phyloP scores from a whole-genome alignment of 1,284 basidiomycete genomes.

The Phellinidium pouzarii region DNA sequence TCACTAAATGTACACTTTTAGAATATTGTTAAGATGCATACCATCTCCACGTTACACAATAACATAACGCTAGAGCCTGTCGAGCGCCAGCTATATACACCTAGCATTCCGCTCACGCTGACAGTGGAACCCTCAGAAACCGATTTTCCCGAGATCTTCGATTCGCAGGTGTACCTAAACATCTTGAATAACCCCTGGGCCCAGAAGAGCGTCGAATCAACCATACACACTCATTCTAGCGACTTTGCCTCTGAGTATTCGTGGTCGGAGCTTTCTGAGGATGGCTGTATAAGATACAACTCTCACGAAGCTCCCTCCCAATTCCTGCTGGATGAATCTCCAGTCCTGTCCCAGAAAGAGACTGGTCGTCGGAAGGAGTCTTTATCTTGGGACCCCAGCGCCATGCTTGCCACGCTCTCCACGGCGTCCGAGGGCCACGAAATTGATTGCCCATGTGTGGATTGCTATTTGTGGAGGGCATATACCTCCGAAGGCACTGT shows the following conservation, averaged over 20 bases:
- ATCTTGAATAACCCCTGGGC: not conserved
- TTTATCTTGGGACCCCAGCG: not conserved
- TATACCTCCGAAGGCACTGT: not conserved
- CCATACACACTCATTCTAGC: not conserved
- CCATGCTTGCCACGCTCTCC: not conserved
- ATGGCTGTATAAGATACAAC: not conserved
- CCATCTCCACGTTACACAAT: not conserved
- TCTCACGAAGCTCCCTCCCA: not conserved
- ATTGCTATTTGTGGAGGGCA: not conserved
- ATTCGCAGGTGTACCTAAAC: not conserved
- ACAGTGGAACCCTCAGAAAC: not conserved
- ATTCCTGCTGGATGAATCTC: not conserved
- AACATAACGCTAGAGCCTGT: not conserved
- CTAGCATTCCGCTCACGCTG: not conserved
- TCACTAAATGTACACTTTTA: too few species aligned
- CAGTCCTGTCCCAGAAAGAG: not conserved
- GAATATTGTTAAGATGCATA: not conserved
- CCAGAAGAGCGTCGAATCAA: not conserved
- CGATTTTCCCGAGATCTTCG: not conserved
- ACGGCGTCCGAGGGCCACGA: not conserved
- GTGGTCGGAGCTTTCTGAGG: not conserved
- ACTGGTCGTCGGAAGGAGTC: not conserved
- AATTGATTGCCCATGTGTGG: not conserved
- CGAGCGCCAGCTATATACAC: too few species aligned
- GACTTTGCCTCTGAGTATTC: not conserved